Evolutionary conservation across 2,329 filamentous ascomycete genomes (phyloP).

Genomic region (Phyllosticta paracitricarpa): DNA sequence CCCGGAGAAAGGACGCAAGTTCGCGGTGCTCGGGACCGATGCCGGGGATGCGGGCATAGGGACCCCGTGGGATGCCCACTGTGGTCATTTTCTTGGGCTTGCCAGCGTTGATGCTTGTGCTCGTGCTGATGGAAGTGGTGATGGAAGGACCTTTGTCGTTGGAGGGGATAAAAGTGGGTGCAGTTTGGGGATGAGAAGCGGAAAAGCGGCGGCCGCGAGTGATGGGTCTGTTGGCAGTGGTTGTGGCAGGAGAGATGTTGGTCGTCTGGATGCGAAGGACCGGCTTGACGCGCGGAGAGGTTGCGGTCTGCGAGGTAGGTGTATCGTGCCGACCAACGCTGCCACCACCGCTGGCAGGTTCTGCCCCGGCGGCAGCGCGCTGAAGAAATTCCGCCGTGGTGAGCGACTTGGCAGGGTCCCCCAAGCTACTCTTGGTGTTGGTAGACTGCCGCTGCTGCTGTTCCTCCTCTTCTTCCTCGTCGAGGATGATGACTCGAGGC

Average conservation of each 20-base stretch:
- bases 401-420: background rate
- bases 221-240: background rate
- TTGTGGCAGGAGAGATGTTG: background rate
- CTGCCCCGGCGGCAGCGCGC: background rate
- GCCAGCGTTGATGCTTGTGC: background rate
- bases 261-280: background rate
- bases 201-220: background rate
- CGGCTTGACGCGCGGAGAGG: background rate
- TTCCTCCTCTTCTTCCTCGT: background rate
- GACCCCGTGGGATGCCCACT: background rate
- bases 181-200: background rate
- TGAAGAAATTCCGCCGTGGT: background rate
- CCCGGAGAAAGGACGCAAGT: constrained; percentile 28
- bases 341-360: background rate
- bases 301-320: background rate
- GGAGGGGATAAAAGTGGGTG: background rate
- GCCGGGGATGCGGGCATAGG: constrained; percentile 14
- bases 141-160: background rate
- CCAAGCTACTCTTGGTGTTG: background rate
- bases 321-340: background rate
- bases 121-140: background rate
- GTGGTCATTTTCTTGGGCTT: background rate
- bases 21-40: constrained; percentile 20
- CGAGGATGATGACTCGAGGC: background rate
- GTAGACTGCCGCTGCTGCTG: constrained; percentile 1